Evolutionary conservation across 192 early-diverging fungal species (phyloP), one percentile per base, ranked within the genome.

Genomic region (Endogone sp.): DNA sequence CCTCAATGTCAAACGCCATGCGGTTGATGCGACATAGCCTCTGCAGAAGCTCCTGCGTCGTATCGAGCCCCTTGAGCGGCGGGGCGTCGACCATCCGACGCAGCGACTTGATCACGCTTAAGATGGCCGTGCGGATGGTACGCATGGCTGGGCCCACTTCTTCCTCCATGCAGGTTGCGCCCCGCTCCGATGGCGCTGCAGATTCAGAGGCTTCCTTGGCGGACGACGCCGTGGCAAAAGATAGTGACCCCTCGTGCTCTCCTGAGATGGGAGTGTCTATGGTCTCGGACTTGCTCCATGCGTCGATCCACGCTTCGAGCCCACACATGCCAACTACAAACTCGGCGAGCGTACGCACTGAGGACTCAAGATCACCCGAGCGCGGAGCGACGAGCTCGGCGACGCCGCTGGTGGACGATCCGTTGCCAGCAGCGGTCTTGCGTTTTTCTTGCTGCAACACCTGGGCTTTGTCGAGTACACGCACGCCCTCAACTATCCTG

Each of bases 271-370:
- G 24, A 56, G 29, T 57, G 56, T 67, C 23, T 26, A 56, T 30
- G 3, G 32, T n/a, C 29, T 44, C 24, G 9, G 31, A 44, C 6
- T 56, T 29, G 24, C 56, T 13, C 74, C 63, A 66, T 13, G 74
- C 74, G 23, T 64, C n/a, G 25, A 75, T 63, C 69, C 74, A 75
- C 21, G 69, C 74, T 37, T 70, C 74, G 29, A 75, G 59, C 2
- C 69, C 69, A 29, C 61, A 60, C 4, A 75, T 16, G 6, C 64
- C 68, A 6, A 69, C 64, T n/a, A 75, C 69, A 24, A 70, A 70
- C 57, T 75, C 74, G n/a, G 71, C 71, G 2, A 73, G 60, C 2
- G 66, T 67, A 55, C 70, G 44, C 24, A 70, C 57, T 2, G 56
- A 56, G 23, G 60, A 60, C 49, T 75, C 74, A 2, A 71, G 25